Conservation (phyloP, 345 rosid species). For the Pistacia atlantica region DNA sequence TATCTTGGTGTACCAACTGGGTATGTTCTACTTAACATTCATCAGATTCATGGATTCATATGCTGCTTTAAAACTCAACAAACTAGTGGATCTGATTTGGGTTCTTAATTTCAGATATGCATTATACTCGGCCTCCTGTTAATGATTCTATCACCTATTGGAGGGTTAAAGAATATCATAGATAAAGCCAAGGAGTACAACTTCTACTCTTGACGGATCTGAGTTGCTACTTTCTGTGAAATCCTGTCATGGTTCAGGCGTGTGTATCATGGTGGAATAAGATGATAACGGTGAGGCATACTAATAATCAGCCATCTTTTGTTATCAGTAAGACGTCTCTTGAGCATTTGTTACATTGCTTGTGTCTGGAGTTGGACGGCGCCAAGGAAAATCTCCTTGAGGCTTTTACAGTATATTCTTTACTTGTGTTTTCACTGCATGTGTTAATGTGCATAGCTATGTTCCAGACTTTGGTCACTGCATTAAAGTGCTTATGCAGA, state of each 20-base stretch:
- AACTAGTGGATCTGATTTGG: neutral
- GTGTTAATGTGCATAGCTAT: no score
- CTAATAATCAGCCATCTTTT: no score
- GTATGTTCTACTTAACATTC: constrained; percentile 31
- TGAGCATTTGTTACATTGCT: no score
- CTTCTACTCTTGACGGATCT: constrained; percentile 53
- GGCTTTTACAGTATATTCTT: neutral
- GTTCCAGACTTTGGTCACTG: neutral
- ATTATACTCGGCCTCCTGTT: constrained; percentile 58
- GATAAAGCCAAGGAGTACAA: constrained; percentile 50
- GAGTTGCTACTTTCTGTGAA: neutral
- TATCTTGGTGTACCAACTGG: constrained; percentile 77
- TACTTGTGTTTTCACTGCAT: neutral
- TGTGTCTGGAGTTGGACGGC: no score
- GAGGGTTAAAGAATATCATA: constrained; percentile 75
- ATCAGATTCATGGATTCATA: neutral
- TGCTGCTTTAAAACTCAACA: neutral
- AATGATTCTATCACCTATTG: constrained; percentile 76
- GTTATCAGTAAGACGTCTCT: neutral
- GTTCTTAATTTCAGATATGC: constrained; percentile 54
- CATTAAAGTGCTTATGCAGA: neutral
- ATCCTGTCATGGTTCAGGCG: neutral
- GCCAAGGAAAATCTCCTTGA: neutral
- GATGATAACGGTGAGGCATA: neutral
- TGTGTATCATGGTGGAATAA: neutral